These are phyloP conservation scores for Lepidium sativum DNA, from an alignment of 345 rosid species.

Conservation along the genomic window DNA sequence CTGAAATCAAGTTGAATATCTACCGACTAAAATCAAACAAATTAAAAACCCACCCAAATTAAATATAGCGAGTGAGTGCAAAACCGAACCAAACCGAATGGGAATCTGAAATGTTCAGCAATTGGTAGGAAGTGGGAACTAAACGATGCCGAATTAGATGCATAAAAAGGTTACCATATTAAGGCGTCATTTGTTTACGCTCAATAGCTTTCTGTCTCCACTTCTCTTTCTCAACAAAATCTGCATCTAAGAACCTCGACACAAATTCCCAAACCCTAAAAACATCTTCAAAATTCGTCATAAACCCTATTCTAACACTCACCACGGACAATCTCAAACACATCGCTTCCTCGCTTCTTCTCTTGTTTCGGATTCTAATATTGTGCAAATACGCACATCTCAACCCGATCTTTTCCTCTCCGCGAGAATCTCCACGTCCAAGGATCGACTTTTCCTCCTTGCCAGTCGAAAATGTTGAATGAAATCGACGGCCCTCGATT, in stretches of 20 bases:
- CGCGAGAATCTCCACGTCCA: slow-evolving; percentile 60
- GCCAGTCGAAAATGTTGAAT: slow-evolving; percentile 87
- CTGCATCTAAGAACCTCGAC: slow-evolving; percentile 79
- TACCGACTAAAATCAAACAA: not conserved
- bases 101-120: too few species aligned
- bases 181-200: not conserved
- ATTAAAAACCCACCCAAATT: not conserved
- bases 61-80: not conserved
- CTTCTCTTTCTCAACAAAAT: slow-evolving; percentile 85
- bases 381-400: slow-evolving; percentile 42
- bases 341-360: slow-evolving; percentile 3
- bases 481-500: slow-evolving; percentile 55
- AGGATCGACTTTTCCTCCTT: slow-evolving; percentile 66
- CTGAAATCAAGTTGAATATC: not conserved
- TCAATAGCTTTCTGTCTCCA: slow-evolving; percentile 79
- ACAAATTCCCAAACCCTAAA: slow-evolving; percentile 73
- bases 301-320: slow-evolving; percentile 50
- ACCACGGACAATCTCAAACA: slow-evolving; percentile 38
- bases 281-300: slow-evolving; percentile 73
- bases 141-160: not conserved
- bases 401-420: slow-evolving; percentile 55
- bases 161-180: not conserved
- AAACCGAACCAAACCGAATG: not conserved
- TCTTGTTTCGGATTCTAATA: slow-evolving; percentile 23
- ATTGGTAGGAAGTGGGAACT: too few species aligned